Evolutionary conservation across 352 stramenopile genomes (phyloP).

Genomic region (Phytophthora vignae): DNA sequence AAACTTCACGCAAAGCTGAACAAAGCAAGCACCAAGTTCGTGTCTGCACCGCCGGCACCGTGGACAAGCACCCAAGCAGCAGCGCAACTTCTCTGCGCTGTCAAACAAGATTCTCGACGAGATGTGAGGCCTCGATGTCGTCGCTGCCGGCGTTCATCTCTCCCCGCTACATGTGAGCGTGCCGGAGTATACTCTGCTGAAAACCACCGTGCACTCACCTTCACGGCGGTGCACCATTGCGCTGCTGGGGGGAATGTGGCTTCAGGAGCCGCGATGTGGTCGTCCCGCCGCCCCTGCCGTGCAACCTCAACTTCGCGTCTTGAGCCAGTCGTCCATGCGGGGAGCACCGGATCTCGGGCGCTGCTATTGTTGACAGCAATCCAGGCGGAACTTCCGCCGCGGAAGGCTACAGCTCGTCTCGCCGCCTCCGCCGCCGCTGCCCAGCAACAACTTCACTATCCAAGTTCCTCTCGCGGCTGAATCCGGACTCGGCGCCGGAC

Average conservation of each 20-base stretch:
- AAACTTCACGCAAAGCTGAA: neutral
- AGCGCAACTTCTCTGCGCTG: neutral
- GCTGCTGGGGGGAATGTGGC: neutral
- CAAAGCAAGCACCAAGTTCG: neutral
- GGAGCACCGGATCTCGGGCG: slow-evolving; percentile 5
- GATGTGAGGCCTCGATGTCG: neutral
- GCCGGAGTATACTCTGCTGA: neutral
- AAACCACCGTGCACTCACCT: neutral
- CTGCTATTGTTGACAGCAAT: slow-evolving; percentile 24
- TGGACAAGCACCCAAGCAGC: slow-evolving; percentile 3
- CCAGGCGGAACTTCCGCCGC: too few relatives aligned
- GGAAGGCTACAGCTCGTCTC: neutral
- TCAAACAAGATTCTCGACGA: slow-evolving; percentile 4
- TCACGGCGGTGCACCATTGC: neutral
- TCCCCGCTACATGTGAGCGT: slow-evolving; percentile 6
- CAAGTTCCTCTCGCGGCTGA: slow-evolving; percentile 11
- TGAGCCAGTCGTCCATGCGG: neutral
- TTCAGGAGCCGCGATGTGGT: neutral
- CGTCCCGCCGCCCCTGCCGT: neutral
- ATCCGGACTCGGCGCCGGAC: slow-evolving; percentile 16
- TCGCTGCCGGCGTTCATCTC: neutral
- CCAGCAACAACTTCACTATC: slow-evolving; percentile 10
- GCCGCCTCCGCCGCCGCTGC: neutral
- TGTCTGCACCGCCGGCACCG: slow-evolving; percentile 3
- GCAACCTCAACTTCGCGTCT: slow-evolving; percentile 12